Conservation (phyloP, 768 basidiomycete genomes). For the Podaxis sp. region DNA sequence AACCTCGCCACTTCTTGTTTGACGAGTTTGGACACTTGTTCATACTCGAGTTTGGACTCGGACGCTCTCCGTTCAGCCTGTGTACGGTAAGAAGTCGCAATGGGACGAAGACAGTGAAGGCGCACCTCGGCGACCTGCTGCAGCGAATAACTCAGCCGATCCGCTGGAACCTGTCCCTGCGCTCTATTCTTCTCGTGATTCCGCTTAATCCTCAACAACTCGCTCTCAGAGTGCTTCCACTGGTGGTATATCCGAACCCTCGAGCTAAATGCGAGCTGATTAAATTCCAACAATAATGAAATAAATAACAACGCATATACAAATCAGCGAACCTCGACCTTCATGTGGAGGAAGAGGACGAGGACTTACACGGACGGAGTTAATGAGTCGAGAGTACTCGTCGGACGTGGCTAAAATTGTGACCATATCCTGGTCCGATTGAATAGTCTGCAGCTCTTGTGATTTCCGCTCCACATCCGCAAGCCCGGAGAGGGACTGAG, state of each 20-base stretch:
- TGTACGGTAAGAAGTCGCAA: background rate
- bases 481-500: constrained; percentile 65
- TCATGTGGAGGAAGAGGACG: background rate
- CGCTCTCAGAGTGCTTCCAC: constrained; percentile 81
- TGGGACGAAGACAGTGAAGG: constrained; percentile 5
- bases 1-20: constrained; percentile 90
- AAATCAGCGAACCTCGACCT: background rate
- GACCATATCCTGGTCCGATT: constrained; percentile 80
- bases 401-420: constrained; percentile 85
- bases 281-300: background rate
- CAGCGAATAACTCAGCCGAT: constrained; percentile 72
- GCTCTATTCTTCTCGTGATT: constrained; percentile 80
- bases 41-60: constrained; percentile 87
- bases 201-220: constrained; percentile 69
- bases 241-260: constrained; percentile 79
- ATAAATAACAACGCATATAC: background rate
- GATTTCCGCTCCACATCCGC: constrained; percentile 74
- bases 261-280: constrained; percentile 82
- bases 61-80: constrained; percentile 84
- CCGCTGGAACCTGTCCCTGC: constrained; percentile 70
- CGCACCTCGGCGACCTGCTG: constrained; percentile 79
- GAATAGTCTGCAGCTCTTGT: constrained; percentile 70
- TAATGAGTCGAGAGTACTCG: constrained; percentile 91
- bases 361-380: constrained; percentile 73
- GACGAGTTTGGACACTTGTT: constrained; percentile 81